Evolutionary conservation across 768 basidiomycete genomes (phyloP).

Genomic region (Crucibulum laeve): DNA sequence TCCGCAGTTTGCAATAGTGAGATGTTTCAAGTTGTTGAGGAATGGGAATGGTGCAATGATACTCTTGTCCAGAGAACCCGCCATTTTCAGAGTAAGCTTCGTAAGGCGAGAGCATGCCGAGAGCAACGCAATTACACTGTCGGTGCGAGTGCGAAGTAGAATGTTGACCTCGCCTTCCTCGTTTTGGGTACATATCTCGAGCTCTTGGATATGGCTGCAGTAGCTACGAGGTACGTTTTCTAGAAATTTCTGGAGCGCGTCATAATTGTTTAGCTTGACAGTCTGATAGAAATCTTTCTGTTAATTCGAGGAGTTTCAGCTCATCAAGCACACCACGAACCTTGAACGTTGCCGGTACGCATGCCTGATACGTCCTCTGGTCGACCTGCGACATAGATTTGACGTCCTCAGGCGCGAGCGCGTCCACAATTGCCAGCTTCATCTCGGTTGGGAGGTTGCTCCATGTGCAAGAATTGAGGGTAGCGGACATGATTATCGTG

Average conservation of each 20-base stretch:
- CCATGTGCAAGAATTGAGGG: conserved; percentile 35
- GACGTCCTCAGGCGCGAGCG: conserved; percentile 40
- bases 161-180: conserved; percentile 10
- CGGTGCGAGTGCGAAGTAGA: conserved; percentile 29
- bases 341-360: conserved; percentile 56
- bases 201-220: conserved; percentile 45
- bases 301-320: not conserved
- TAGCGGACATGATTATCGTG: conserved; percentile 5
- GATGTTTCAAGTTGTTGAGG: conserved; percentile 35
- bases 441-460: conserved; percentile 60
- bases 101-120: conserved; percentile 41
- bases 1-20: conserved; percentile 44
- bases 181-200: conserved; percentile 39
- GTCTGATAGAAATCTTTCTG: conserved; percentile 21
- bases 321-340: conserved; percentile 27
- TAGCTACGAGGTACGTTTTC: conserved; percentile 54
- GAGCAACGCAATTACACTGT: conserved; percentile 48
- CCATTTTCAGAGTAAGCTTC: conserved; percentile 41
- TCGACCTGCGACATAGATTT: conserved; percentile 45
- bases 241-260: conserved; percentile 48
- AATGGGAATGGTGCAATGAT: conserved; percentile 44
- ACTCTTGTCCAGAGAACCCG: conserved; percentile 44
- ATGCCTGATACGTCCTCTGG: conserved; percentile 45
- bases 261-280: conserved; percentile 42
- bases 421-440: conserved; percentile 51